A percentile compares a stretch with the other conserved stretches of the same genome.
Evolutionary conservation across 192 early-diverging fungal species (phyloP).

Genomic region (Diversispora eburnea): DNA sequence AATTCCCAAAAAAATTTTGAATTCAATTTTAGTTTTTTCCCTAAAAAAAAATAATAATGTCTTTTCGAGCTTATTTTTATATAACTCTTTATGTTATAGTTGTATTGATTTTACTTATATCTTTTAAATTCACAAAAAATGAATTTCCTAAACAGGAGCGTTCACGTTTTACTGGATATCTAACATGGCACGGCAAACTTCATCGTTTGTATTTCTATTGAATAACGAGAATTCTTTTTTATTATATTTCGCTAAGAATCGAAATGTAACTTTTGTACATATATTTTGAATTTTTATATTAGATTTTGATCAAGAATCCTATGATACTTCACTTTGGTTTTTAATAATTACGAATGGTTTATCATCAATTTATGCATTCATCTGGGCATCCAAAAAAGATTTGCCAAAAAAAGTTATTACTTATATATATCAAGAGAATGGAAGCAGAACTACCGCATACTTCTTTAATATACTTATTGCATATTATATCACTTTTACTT

Average conservation of each 20-base stretch:
- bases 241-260: not conserved
- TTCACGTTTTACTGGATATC: slow-evolving; percentile 23
- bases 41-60: no score
- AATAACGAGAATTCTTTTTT: not conserved
- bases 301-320: slow-evolving; percentile 18
- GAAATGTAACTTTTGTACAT: not conserved
- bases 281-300: not conserved
- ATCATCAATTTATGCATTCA: not conserved
- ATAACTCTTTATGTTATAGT: no score
- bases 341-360: slow-evolving; percentile 2
- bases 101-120: not conserved
- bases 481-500: slow-evolving; percentile 19
- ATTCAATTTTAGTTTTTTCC: no score
- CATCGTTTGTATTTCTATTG: not conserved
- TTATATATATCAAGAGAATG: slow-evolving; percentile 18
- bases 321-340: not conserved
- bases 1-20: no score
- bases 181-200: slow-evolving; percentile 5
- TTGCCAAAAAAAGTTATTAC: slow-evolving; percentile 16
- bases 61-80: no score
- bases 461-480: slow-evolving; percentile 32
- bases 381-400: not conserved
- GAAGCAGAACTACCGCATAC: slow-evolving; percentile 19
- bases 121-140: not conserved
- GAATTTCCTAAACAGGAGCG: not conserved